Percentiles rank a stretch among this genome's conserved stretches.
Conservation (phyloP, 2,329 filamentous ascomycete genomes). For the Zymoseptoria ardabiliae region DNA sequence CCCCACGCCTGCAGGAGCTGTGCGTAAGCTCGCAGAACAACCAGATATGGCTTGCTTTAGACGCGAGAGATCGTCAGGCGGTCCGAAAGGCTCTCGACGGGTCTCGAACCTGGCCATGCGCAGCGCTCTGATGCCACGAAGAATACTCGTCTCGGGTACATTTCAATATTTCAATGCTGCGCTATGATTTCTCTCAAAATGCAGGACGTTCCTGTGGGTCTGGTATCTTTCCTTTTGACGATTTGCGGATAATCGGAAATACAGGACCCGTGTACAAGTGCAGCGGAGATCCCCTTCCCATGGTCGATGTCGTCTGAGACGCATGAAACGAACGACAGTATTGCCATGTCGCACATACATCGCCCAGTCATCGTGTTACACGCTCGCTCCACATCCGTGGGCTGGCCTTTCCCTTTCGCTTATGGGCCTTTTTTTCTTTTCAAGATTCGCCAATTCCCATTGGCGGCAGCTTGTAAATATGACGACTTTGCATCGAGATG, state of each 20-base stretch:
- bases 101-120: neutral
- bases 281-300: neutral
- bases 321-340: neutral
- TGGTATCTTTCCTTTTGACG: neutral
- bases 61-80: neutral
- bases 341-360: neutral
- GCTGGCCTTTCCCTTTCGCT: neutral
- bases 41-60: neutral
- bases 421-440: neutral
- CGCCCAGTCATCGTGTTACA: neutral
- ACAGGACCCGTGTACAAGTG: no score
- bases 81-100: neutral
- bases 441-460: neutral
- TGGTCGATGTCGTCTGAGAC: neutral
- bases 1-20: neutral
- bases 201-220: neutral
- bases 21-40: neutral
- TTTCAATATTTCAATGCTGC: neutral
- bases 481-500: neutral
- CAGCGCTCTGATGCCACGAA: no score
- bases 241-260: neutral
- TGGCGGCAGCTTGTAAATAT: neutral
- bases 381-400: neutral
- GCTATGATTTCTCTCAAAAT: neutral
- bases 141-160: neutral